A percentile compares a stretch with the other conserved stretches of the same genome.
These are phyloP conservation scores for Ilex aquifolium DNA, from an alignment of 257 asterid species.

Conservation along the genomic window DNA sequence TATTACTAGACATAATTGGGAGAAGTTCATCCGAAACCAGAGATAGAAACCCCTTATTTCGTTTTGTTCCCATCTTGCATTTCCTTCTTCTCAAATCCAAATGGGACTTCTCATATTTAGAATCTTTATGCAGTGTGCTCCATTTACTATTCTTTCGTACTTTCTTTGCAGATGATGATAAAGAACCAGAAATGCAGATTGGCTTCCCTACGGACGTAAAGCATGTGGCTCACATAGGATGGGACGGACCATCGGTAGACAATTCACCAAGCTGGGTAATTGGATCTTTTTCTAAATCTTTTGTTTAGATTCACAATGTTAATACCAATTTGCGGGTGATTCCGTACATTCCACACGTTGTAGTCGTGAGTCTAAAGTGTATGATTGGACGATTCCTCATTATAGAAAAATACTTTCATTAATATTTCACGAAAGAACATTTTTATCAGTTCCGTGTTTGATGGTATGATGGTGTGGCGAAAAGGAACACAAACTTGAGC, in stretches of 20 bases:
- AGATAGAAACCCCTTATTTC: not conserved
- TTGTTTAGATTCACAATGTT: no score
- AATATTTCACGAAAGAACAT: no score
- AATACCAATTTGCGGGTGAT: no score
- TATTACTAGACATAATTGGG: no score
- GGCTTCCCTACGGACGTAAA: constrained; percentile 95
- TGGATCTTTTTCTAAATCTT: no score
- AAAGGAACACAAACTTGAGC: no score
- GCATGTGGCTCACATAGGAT: constrained; percentile 96
- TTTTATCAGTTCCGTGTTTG: no score
- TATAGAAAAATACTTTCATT: no score
- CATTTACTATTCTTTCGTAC: not conserved
- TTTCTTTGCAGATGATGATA: constrained; percentile 57
- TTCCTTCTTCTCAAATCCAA: not conserved
- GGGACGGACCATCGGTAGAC: constrained; percentile 80
- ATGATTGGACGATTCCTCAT: no score
- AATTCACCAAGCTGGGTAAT: constrained; percentile 67
- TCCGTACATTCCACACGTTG: no score
- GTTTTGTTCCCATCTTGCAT: not conserved
- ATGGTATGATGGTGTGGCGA: no score
- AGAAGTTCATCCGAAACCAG: not conserved
- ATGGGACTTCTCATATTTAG: not conserved
- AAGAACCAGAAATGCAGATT: constrained; percentile 66
- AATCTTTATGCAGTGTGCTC: not conserved
- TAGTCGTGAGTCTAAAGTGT: no score